Evolutionary conservation across 768 basidiomycete genomes (phyloP).

Genomic region (Candolleomyces aberdarensis): DNA sequence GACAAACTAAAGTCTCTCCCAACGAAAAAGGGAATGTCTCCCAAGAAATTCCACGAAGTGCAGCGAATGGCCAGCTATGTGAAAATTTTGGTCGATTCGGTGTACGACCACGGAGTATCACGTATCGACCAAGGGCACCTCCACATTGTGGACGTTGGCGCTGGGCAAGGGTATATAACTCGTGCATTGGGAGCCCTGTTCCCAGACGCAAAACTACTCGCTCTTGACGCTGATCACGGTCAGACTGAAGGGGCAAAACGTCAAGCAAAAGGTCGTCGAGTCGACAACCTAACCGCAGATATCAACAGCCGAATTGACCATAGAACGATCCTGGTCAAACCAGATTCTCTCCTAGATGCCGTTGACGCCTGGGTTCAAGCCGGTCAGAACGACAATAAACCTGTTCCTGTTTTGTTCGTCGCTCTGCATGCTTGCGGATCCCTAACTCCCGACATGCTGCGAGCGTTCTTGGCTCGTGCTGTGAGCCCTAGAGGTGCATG

Average conservation of each 20-base stretch:
- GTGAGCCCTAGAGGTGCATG: neutral
- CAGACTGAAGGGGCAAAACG: slow-evolving; percentile 59
- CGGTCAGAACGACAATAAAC: neutral
- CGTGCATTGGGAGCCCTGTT: slow-evolving; percentile 40
- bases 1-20: slow-evolving; percentile 8
- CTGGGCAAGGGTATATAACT: slow-evolving; percentile 74
- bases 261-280: slow-evolving; percentile 22
- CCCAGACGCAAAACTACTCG: slow-evolving; percentile 47
- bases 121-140: slow-evolving; percentile 12
- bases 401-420: slow-evolving; percentile 54
- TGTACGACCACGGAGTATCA: slow-evolving; percentile 11
- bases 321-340: slow-evolving; percentile 52
- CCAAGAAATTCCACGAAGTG: slow-evolving; percentile 77
- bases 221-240: slow-evolving; percentile 58
- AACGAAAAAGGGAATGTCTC: slow-evolving; percentile 54
- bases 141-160: slow-evolving; percentile 69
- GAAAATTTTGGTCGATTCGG: slow-evolving; percentile 29
- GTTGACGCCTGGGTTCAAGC: slow-evolving; percentile 52
- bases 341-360: slow-evolving; percentile 40
- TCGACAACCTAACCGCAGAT: slow-evolving; percentile 15
- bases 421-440: slow-evolving; percentile 78
- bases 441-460: slow-evolving; percentile 63
- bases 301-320: slow-evolving; percentile 44
- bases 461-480: slow-evolving; percentile 40
- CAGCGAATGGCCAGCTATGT: slow-evolving; percentile 58